Base-by-base conservation (phyloP, 2,329 filamentous ascomycete genomes). In the Ustilaginoidea virens region DNA sequence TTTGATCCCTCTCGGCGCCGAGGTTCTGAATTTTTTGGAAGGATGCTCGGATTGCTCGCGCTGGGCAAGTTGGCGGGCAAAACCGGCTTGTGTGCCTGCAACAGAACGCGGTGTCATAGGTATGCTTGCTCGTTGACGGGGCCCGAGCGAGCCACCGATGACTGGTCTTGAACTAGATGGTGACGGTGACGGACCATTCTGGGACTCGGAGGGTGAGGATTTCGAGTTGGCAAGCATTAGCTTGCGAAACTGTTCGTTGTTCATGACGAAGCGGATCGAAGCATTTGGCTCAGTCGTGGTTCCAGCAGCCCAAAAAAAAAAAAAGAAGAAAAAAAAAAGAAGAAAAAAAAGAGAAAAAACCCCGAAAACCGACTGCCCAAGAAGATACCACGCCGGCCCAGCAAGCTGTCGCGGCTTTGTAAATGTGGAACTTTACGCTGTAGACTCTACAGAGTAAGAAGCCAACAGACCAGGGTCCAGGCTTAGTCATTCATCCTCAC, bases 31-130 rank as follows among this genome's bases (percentile, higher is more conserved):
- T 46, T 77, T 83, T 55, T 83, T 92, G 6, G 67, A 52, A 1
- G 68, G 63, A 29, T 69, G 64, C 12, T 41, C 33, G 39, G 58
- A 40, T 51, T 67, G 58, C 45, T 69, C 73, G 36, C 75, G 69
- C 43, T 92, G 82, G 21, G 81, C 77, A 18, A 92, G 65, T 51
- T 94, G 87, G 40, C 75, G 78, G 14, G 80, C 78, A 51, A 94
- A 94, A 32, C 90, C 77, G 30, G 68, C 58, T 29, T 68, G 65
- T 4, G 43, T 34, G n/a, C 45, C 43, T 9, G 43, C 50, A 13
- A 85, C 63, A 15, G 77, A 72, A 28, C 82, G 79, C 77, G 87
- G 87, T 27, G 87, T 94, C 87, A 94, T 94, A 32, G 83, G 83
- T 36, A 93, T 87, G 52, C 71, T 87, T 19, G 80, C 69, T 39